Percentiles rank a stretch among this genome's conserved stretches.
Evolutionary conservation across 2,329 filamentous ascomycete species (phyloP).

Genomic region (Pestalotiopsis sp.): DNA sequence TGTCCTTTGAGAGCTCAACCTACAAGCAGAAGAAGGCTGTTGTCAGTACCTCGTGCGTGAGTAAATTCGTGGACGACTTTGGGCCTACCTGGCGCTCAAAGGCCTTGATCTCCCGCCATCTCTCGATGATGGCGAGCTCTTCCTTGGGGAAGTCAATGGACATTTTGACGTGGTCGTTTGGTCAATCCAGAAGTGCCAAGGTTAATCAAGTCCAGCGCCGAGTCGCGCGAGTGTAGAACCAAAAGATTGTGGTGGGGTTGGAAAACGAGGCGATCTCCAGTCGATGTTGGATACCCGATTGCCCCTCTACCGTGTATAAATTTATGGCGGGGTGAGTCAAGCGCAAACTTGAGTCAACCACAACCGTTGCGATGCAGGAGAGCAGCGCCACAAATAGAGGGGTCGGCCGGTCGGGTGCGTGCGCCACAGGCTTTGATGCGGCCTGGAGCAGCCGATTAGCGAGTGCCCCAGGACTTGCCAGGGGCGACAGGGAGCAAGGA

Average conservation of each 20-base stretch:
- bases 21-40: conserved; percentile 25
- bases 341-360: conserved; percentile 1
- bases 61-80: conserved; percentile 16
- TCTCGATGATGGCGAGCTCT: conserved; percentile 81
- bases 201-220: not conserved
- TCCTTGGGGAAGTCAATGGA: conserved; percentile 92
- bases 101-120: conserved; percentile 91
- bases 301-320: conserved; percentile 9
- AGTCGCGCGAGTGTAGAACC: not conserved
- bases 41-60: conserved; percentile 3
- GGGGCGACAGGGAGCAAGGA: not conserved
- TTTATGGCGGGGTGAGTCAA: conserved; percentile 24
- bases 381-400: conserved; percentile 13
- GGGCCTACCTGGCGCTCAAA: conserved; percentile 76
- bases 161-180: conserved; percentile 49
- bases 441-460: not conserved
- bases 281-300: not conserved
- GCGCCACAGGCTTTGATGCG: not conserved
- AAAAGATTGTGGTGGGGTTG: not conserved
- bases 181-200: conserved; percentile 1
- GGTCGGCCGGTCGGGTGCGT: conserved; percentile 1
- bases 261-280: conserved; percentile 5
- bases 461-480: not conserved
- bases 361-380: not conserved
- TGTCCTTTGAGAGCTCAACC: conserved; percentile 79